Evolutionary conservation across 1,284 basidiomycete species (phyloP).

Genomic region (Apiotrichum mycotoxinovorans): DNA sequence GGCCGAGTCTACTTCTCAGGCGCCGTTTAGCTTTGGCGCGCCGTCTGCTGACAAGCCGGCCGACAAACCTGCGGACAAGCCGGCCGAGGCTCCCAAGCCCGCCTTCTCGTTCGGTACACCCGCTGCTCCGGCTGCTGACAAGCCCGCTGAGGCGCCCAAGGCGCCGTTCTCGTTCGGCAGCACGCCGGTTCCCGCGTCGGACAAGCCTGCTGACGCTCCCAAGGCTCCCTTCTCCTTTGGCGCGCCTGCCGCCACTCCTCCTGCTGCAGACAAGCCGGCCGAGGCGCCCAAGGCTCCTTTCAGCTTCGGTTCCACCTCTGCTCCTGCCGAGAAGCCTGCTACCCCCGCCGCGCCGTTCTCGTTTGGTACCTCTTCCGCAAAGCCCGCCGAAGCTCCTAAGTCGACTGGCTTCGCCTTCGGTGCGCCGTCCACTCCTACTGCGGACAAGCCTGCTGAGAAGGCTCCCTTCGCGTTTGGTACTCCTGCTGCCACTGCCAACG

Average conservation of each 20-base stretch:
- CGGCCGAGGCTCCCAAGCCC: conserved; percentile 11
- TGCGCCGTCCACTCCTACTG: conserved; percentile 2
- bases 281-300: neutral
- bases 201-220: conserved; percentile 16
- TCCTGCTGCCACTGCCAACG: neutral
- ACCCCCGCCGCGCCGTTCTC: conserved; percentile 1
- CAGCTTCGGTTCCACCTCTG: neutral
- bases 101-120: conserved; percentile 21
- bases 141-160: conserved; percentile 19
- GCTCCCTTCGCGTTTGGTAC: conserved; percentile 28
- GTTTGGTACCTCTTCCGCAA: conserved; percentile 1
- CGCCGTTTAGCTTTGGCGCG: conserved; percentile 4
- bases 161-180: conserved; percentile 16
- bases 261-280: conserved; percentile 6
- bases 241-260: conserved; percentile 2
- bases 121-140: conserved; percentile 10
- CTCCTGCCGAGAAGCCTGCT: neutral
- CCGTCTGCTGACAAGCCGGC: conserved; percentile 14
- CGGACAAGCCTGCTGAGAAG: conserved; percentile 15
- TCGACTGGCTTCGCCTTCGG: conserved; percentile 8
- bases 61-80: conserved; percentile 12
- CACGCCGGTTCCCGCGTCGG: conserved; percentile 6
- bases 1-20: conserved; percentile 8
- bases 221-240: conserved; percentile 18
- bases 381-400: conserved; percentile 5